Base-by-base conservation (phyloP, 1,284 basidiomycete species). In the Leccinum subfulvum region DNA sequence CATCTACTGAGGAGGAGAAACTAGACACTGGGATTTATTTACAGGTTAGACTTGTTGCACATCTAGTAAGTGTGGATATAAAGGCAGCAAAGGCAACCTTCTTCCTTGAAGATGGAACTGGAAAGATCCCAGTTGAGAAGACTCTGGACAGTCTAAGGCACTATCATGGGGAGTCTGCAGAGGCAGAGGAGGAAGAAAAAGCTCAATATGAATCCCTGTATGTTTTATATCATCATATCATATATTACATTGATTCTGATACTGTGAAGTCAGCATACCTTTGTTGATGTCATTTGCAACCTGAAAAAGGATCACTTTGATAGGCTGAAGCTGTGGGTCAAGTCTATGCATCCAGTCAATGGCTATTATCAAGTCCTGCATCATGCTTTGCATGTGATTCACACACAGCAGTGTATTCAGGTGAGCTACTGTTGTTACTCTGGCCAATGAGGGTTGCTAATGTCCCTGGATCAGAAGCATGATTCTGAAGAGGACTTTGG, bases 61-160 rank as follows among this genome's bases (percentile, higher is more conserved):
- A 76, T 63, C 64, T 73, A 26, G 44, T 14, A 54, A 37, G 23
- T 1, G 62, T 67, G 7, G 37, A 67, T 0, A 54, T 54, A 30
- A 6, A 3, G 1, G 0, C 53, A 53, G 55, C 61, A 52, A 49
- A 13, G 4, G 56, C 49, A 52, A 5, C 3, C 3, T 76, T 57
- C 5, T 0, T 2, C 10, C 71, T 74, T 23, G 75, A 76, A 56
- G 73, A 74, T 63, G 73, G 75, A 14, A 77, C 73, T 56, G 73
- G 73, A 13, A 66, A 49, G 9, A 72, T 76, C 44, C 5, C 3
- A 21, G 75, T 62, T 35, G 39, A 57, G 0, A 65, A 60, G 28
- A n/a, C 13, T 0, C 26, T 68, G n/a, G 8, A 10, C 16, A 64
- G 57, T 4, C 6, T 65, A 0, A 0, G 0, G 10, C 13, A 30